These are phyloP conservation scores for Neurospora sp. DNA, from an alignment of 2,329 filamentous ascomycete genomes.

Conservation along the genomic window DNA sequence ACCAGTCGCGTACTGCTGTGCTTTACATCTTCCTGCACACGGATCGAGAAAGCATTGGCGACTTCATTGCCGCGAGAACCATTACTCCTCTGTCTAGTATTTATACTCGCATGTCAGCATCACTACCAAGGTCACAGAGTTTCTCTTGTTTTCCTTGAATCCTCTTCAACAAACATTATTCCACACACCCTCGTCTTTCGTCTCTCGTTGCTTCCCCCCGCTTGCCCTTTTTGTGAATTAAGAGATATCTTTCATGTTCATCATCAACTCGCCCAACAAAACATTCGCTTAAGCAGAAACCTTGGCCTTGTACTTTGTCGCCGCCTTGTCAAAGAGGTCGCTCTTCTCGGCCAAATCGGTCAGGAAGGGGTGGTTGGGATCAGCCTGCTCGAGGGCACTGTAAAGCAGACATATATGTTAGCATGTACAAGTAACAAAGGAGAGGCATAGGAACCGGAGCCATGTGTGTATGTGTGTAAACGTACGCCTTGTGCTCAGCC, in stretches of 20 bases:
- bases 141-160: not conserved
- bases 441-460: not conserved
- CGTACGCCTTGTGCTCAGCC: constrained; percentile 52
- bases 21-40: too few relatives aligned
- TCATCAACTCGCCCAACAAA: not conserved
- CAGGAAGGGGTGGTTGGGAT: constrained; percentile 61
- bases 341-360: constrained; percentile 75
- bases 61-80: not conserved
- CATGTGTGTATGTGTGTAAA: constrained; percentile 8
- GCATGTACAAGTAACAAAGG: not conserved
- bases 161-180: not conserved
- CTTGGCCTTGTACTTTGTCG: constrained; percentile 78
- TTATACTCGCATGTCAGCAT: not conserved
- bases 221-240: not conserved
- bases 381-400: constrained; percentile 46
- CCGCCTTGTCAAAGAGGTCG: constrained; percentile 76
- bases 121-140: not conserved
- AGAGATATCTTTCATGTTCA: not conserved
- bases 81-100: not conserved
- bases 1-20: too few relatives aligned
- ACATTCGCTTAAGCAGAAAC: constrained; percentile 46
- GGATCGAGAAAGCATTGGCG: not conserved
- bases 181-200: not conserved
- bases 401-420: constrained; percentile 13
- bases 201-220: not conserved